These are phyloP conservation scores for Psilocybe azurescens DNA, from an alignment of 768 basidiomycete species.

Conservation along the genomic window DNA sequence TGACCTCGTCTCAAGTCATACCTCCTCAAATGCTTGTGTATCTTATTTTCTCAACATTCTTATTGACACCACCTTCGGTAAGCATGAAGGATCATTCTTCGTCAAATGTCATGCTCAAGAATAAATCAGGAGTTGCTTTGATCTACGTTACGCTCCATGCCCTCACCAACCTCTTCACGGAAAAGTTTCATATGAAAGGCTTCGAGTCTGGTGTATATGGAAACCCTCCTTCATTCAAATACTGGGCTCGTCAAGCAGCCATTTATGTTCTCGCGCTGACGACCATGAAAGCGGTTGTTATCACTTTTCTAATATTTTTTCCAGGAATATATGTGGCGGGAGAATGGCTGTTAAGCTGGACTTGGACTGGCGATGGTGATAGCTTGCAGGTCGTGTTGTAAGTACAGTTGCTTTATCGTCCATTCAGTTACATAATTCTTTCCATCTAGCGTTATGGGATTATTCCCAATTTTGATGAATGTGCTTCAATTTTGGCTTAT, in stretches of 20 bases:
- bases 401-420: constrained; percentile 31
- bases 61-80: constrained; percentile 90
- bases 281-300: constrained; percentile 91
- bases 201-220: constrained; percentile 92
- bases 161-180: constrained; percentile 67
- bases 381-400: constrained; percentile 82
- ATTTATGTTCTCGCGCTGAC: constrained; percentile 84
- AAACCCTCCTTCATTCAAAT: constrained; percentile 72
- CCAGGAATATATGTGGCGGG: constrained; percentile 76
- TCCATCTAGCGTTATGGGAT: constrained; percentile 77
- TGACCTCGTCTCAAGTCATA: constrained; percentile 70
- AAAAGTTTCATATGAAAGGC: constrained; percentile 70
- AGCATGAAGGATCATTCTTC: constrained; percentile 27
- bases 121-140: constrained; percentile 73
- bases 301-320: constrained; percentile 72
- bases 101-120: constrained; percentile 1
- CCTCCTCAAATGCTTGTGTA: constrained; percentile 84
- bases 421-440: not conserved
- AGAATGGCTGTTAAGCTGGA: constrained; percentile 89
- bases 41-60: constrained; percentile 93
- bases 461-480: constrained; percentile 91
- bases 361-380: constrained; percentile 63
- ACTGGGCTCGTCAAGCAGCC: constrained; percentile 78
- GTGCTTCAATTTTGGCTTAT: constrained; percentile 94
- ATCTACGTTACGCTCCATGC: constrained; percentile 76